These are phyloP conservation scores for Candida wancherniae DNA, from an alignment of 805 yeast genomes.

Conservation along the genomic window DNA sequence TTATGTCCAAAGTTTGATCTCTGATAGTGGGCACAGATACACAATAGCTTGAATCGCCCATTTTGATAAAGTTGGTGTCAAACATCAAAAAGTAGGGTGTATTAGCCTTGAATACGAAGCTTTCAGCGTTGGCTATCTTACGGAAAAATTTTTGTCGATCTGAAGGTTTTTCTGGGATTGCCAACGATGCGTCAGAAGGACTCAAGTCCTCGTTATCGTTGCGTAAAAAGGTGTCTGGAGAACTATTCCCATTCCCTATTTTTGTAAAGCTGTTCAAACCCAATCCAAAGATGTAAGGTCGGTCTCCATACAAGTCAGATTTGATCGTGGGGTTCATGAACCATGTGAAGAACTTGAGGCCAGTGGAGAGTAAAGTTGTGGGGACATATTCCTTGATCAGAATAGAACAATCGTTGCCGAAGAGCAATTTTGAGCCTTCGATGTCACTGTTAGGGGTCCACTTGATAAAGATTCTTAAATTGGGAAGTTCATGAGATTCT, in stretches of 20 bases:
- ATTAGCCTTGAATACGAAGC: conserved; percentile 37
- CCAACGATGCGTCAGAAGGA: conserved; percentile 26
- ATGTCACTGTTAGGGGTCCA: conserved; percentile 41
- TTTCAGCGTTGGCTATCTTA: conserved; percentile 30
- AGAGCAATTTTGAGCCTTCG: conserved; percentile 51
- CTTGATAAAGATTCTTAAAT: conserved; percentile 30
- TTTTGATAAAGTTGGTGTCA: conserved; percentile 48
- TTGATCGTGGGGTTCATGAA: conserved; percentile 60
- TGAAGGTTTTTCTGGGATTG: conserved; percentile 18
- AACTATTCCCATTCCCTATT: conserved; percentile 26
- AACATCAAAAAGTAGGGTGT: conserved; percentile 46
- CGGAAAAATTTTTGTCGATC: conserved; percentile 44
- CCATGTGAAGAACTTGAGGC: conserved; percentile 52
- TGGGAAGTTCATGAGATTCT: conserved; percentile 18
- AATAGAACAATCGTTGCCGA: conserved; percentile 64
- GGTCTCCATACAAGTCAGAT: conserved; percentile 56
- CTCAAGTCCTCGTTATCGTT: conserved; percentile 23
- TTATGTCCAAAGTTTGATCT: conserved; percentile 41
- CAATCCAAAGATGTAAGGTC: conserved; percentile 60
- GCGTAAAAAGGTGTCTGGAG: conserved; percentile 2
- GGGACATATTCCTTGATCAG: conserved; percentile 59
- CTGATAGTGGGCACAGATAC: conserved; percentile 47
- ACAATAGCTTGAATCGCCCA: conserved; percentile 47
- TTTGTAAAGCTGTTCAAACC: conserved; percentile 54
- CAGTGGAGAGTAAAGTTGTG: conserved; percentile 41